Evolutionary conservation across 257 asterid genomes (phyloP).

Genomic region (Gentiana dahurica): DNA sequence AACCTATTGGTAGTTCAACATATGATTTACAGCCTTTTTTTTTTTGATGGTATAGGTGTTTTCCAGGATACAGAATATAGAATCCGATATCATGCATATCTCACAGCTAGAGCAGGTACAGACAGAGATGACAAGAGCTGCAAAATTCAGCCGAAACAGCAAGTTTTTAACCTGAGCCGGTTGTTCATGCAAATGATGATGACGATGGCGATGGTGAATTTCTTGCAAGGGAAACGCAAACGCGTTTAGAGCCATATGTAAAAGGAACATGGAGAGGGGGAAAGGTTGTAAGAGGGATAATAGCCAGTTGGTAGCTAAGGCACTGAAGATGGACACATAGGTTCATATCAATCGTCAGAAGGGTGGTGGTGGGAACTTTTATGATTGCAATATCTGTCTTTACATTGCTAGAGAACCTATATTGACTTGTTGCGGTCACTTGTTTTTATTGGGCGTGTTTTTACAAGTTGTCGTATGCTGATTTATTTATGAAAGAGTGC

Average conservation of each 20-base stretch:
- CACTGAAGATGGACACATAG: slow-evolving; percentile 47
- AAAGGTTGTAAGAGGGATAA: slow-evolving; percentile 63
- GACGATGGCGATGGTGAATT: slow-evolving; percentile 10
- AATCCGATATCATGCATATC: slow-evolving; percentile 71
- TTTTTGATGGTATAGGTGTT: slow-evolving; percentile 45
- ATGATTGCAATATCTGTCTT: slow-evolving; percentile 33
- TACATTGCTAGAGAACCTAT: slow-evolving; percentile 32
- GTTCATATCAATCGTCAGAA: slow-evolving; percentile 39
- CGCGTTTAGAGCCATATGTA: slow-evolving; percentile 8
- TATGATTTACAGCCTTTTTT: slow-evolving; percentile 35
- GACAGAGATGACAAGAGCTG: slow-evolving; percentile 48
- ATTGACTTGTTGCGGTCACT: slow-evolving; percentile 36
- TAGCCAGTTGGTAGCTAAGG: slow-evolving; percentile 68
- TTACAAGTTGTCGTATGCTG: slow-evolving; percentile 24
- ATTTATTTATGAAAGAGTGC: slow-evolving; percentile 29
- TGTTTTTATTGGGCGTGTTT: slow-evolving; percentile 42
- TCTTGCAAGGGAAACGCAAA: slow-evolving; percentile 16
- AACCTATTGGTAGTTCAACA: slow-evolving; percentile 17
- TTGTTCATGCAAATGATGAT: slow-evolving; percentile 13
- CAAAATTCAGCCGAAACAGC: slow-evolving; percentile 22
- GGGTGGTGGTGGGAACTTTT: slow-evolving; percentile 31
- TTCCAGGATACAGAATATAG: slow-evolving; percentile 58
- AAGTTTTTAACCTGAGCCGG: slow-evolving; percentile 16
- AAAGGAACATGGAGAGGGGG: slow-evolving; percentile 28
- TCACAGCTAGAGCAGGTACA: slow-evolving; percentile 65